phyloP scores from a whole-genome alignment of 306 rosid species.

The Quercus variabilis region DNA sequence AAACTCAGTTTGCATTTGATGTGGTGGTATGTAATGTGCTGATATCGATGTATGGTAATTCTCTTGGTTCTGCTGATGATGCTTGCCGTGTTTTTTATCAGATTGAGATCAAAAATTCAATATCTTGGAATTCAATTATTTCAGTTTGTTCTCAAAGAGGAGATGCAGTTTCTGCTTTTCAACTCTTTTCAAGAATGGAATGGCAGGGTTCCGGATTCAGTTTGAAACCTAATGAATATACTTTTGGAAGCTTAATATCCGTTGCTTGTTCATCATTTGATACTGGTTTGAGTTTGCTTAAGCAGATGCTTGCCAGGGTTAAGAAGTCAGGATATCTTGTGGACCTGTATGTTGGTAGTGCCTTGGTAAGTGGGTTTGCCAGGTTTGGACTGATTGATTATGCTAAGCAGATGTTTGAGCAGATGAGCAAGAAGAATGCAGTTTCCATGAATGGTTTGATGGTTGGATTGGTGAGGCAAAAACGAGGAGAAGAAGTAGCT shows the following conservation, averaged over 20 bases:
- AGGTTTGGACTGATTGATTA: slow-evolving; percentile 48
- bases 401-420: slow-evolving; percentile 63
- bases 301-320: slow-evolving; percentile 61
- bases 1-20: slow-evolving; percentile 44
- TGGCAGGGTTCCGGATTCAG: slow-evolving; percentile 27
- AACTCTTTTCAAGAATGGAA: slow-evolving; percentile 63
- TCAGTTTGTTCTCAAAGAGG: slow-evolving; percentile 71
- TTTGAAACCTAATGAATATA: slow-evolving; percentile 67
- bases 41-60: slow-evolving; percentile 73
- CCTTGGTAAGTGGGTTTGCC: slow-evolving; percentile 79
- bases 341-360: slow-evolving; percentile 85
- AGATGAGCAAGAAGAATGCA: slow-evolving; percentile 62
- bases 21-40: slow-evolving; percentile 63
- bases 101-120: slow-evolving; percentile 39
- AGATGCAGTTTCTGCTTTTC: slow-evolving; percentile 57
- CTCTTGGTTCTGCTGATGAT: slow-evolving; percentile 46
- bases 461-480: slow-evolving; percentile 83
- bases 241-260: slow-evolving; percentile 76
- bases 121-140: slow-evolving; percentile 83
- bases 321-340: slow-evolving; percentile 55
- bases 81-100: slow-evolving; percentile 62
- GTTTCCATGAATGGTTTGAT: slow-evolving; percentile 86
- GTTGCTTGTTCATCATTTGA: slow-evolving; percentile 46
- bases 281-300: slow-evolving; percentile 50
- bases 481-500: slow-evolving; percentile 77